phyloP scores from a whole-genome alignment of 192 early-diverging fungal genomes.

The Coemansia sp. region DNA sequence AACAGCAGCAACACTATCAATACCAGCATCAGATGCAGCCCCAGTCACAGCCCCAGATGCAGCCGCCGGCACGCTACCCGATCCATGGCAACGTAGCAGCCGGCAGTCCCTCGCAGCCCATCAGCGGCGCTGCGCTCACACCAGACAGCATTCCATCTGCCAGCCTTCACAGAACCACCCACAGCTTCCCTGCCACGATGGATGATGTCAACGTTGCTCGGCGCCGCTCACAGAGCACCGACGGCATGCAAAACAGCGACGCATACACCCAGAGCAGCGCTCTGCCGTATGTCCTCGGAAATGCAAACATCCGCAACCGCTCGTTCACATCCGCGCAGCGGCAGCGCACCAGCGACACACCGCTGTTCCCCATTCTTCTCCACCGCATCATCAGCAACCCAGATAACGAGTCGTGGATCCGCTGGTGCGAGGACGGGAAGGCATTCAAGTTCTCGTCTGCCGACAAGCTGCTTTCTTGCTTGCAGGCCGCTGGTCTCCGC shows the following conservation, averaged over 20 bases:
- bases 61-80: slow-evolving; percentile 18
- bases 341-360: slow-evolving; percentile 54
- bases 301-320: slow-evolving; percentile 53
- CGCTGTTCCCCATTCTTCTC: slow-evolving; percentile 51
- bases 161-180: slow-evolving; percentile 25
- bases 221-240: slow-evolving; percentile 51
- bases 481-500: slow-evolving; percentile 46
- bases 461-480: slow-evolving; percentile 41
- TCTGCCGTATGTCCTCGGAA: slow-evolving; percentile 42
- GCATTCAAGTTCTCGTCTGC: slow-evolving; percentile 53
- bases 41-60: slow-evolving; percentile 18
- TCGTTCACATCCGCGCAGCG: slow-evolving; percentile 41
- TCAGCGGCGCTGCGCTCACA: slow-evolving; percentile 19
- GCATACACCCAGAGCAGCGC: slow-evolving; percentile 17
- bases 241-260: slow-evolving; percentile 22
- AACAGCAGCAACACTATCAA: slow-evolving; percentile 20
- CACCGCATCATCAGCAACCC: slow-evolving; percentile 51
- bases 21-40: slow-evolving; percentile 19
- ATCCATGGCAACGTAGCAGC: slow-evolving; percentile 16
- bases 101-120: slow-evolving; percentile 14
- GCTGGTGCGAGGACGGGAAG: slow-evolving; percentile 52
- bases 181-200: slow-evolving; percentile 42
- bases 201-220: slow-evolving; percentile 40
- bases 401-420: slow-evolving; percentile 49
- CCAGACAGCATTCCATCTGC: slow-evolving; percentile 31